Percentiles rank a stretch among this genome's conserved stretches.
Evolutionary conservation across 805 yeast genomes (phyloP).

Genomic region (Wickerhamiella galacta): DNA sequence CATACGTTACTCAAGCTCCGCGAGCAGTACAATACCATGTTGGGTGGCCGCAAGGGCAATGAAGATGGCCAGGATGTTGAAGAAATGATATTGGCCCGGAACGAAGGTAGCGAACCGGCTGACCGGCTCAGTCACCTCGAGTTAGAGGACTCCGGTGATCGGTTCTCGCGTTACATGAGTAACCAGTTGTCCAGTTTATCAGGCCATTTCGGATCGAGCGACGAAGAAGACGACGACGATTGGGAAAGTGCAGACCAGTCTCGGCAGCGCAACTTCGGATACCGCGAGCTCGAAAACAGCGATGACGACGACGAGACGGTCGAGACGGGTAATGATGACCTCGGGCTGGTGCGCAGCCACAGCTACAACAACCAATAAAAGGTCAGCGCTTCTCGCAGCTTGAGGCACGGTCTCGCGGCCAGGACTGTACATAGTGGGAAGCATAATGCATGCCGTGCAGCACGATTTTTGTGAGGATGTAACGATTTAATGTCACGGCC

Average conservation of each 20-base stretch:
- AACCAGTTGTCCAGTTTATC: slow-evolving; percentile 45
- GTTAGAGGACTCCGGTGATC: slow-evolving; percentile 25
- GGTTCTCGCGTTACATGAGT: slow-evolving; percentile 58
- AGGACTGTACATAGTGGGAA: too few species aligned
- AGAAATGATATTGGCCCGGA: slow-evolving; percentile 7
- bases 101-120: slow-evolving; percentile 3
- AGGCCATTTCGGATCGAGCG: slow-evolving; percentile 35
- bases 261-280: slow-evolving; percentile 4
- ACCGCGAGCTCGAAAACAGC: slow-evolving; percentile 5
- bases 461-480: too few species aligned
- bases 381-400: background rate
- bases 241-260: slow-evolving; percentile 5
- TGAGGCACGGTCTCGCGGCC: too few species aligned
- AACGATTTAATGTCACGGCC: too few species aligned
- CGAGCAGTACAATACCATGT: slow-evolving; percentile 82
- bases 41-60: slow-evolving; percentile 55
- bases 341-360: slow-evolving; percentile 22
- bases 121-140: slow-evolving; percentile 15
- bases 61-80: slow-evolving; percentile 16
- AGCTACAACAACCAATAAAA: slow-evolving; percentile 18
- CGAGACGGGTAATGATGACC: slow-evolving; percentile 17
- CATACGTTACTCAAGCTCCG: slow-evolving; percentile 74
- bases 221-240: slow-evolving; percentile 39
- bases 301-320: slow-evolving; percentile 21
- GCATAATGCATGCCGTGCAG: too few species aligned